Percentiles rank a stretch among this genome's conserved stretches.
Evolutionary conservation across 73 alveolate species (phyloP).

Genomic region (Durusdinium trenchii): DNA sequence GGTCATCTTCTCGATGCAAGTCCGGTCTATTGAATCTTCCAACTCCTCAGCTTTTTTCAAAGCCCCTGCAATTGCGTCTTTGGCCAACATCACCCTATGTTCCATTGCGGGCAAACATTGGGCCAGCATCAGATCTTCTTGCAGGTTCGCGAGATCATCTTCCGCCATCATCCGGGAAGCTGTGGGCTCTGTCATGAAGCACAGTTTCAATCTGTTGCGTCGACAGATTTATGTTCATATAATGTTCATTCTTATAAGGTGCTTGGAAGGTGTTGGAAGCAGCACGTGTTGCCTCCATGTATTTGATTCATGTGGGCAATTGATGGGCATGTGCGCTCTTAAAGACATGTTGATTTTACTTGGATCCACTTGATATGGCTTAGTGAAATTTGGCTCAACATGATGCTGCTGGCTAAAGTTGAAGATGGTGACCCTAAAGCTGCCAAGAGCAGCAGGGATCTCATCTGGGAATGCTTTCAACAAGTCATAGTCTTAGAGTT

Average conservation of each 20-base stretch:
- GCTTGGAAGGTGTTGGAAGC: not conserved
- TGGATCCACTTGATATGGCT: not conserved
- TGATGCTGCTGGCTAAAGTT: not conserved
- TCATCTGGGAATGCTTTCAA: not conserved
- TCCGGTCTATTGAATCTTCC: too few relatives aligned
- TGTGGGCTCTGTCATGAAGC: too few relatives aligned
- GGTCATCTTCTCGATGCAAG: too few relatives aligned
- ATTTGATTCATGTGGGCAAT: not conserved
- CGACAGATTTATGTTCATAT: too few relatives aligned
- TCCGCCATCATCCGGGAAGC: too few relatives aligned
- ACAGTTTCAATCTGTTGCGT: too few relatives aligned
- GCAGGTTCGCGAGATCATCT: too few relatives aligned
- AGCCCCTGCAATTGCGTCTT: too few relatives aligned
- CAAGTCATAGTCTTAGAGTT: not conserved
- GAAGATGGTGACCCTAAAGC: not conserved
- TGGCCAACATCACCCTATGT: not conserved
- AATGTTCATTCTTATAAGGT: not conserved
- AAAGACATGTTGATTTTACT: too few relatives aligned
- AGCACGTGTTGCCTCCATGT: not conserved
- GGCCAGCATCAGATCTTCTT: too few relatives aligned
- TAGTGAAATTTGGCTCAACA: not conserved
- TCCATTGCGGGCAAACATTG: not conserved
- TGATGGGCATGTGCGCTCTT: too few relatives aligned
- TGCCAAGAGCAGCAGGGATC: not conserved
- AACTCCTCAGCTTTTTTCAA: too few relatives aligned